These are phyloP conservation scores for Monotropa hypopitys DNA, from an alignment of 179 eudicot genomes.

Conservation along the genomic window DNA sequence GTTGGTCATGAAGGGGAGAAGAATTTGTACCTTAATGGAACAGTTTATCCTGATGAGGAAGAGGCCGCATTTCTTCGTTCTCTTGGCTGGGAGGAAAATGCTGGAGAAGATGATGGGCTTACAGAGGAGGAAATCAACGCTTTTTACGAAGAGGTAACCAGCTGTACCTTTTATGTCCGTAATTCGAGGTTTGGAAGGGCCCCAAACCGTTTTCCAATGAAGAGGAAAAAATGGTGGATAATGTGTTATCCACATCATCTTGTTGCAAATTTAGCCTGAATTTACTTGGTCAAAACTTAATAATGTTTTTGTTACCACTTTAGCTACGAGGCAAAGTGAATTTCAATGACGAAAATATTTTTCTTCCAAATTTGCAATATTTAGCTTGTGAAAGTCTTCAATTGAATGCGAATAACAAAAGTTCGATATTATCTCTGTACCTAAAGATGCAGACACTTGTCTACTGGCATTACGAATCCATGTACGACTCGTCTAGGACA, in stretches of 20 bases:
- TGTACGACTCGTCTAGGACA: neutral
- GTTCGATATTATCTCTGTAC: neutral
- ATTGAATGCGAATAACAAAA: neutral
- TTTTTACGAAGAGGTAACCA: slow-evolving; percentile 53
- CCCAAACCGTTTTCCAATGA: neutral
- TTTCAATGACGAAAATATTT: neutral
- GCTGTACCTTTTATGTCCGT: neutral
- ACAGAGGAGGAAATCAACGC: slow-evolving; percentile 81
- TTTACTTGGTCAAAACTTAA: neutral
- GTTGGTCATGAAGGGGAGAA: slow-evolving; percentile 27
- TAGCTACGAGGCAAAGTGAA: neutral
- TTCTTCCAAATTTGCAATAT: neutral
- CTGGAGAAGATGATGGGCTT: slow-evolving; percentile 66
- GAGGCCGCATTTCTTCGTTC: slow-evolving; percentile 68
- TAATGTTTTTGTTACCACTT: neutral
- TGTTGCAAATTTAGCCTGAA: neutral
- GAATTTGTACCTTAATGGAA: slow-evolving; percentile 21
- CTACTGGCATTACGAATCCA: neutral
- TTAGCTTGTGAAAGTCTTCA: neutral
- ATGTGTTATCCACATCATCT: neutral
- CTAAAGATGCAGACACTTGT: neutral
- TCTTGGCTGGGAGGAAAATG: slow-evolving; percentile 83
- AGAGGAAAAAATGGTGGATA: neutral
- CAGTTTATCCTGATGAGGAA: slow-evolving; percentile 43
- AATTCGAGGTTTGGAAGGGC: neutral